phyloP scores from a whole-genome alignment of 805 yeast genomes.

The Metschnikowia henanensis region DNA sequence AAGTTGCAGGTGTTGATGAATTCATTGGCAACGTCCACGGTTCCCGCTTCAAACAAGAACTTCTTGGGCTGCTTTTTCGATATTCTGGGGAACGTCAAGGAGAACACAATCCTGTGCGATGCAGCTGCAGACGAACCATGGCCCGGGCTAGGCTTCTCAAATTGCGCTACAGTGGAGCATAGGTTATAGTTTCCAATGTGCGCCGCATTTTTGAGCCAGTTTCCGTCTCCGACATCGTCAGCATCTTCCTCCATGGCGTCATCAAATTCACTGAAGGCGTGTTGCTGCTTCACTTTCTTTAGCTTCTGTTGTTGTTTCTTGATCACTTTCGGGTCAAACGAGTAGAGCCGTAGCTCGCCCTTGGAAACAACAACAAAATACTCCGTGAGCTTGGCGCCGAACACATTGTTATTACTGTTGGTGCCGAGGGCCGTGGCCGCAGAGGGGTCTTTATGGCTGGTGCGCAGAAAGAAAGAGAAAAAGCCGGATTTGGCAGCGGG shows the following conservation, averaged over 20 bases:
- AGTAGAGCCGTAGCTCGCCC: constrained; percentile 61
- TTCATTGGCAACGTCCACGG: constrained; percentile 63
- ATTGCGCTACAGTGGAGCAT: constrained; percentile 50
- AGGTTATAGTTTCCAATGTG: constrained; percentile 53
- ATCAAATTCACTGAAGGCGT: constrained; percentile 19
- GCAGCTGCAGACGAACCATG: constrained; percentile 18
- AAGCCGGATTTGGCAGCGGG: constrained; percentile 10
- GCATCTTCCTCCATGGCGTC: constrained; percentile 22
- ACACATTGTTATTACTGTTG: constrained; percentile 7
- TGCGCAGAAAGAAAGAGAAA: constrained; percentile 21
- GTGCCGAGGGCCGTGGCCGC: constrained; percentile 13
- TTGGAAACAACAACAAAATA: constrained; percentile 67
- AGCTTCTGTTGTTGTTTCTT: constrained; percentile 39
- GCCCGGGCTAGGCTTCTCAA: constrained; percentile 24
- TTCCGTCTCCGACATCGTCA: constrained; percentile 55
- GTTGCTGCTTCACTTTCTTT: constrained; percentile 23
- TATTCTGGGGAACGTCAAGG: constrained; percentile 52
- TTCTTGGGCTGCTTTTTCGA: constrained; percentile 36
- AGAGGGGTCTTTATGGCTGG: constrained; percentile 3
- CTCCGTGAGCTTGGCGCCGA: constrained; percentile 38
- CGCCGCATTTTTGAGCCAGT: constrained; percentile 66
- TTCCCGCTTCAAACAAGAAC: constrained; percentile 65
- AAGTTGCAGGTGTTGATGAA: constrained; percentile 80
- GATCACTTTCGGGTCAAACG: constrained; percentile 47
- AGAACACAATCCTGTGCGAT: constrained; percentile 43